A percentile compares a stretch with the other conserved stretches of the same genome.
Evolutionary conservation across 257 asterid genomes (phyloP).

Genomic region (Rehmannia glutinosa): DNA sequence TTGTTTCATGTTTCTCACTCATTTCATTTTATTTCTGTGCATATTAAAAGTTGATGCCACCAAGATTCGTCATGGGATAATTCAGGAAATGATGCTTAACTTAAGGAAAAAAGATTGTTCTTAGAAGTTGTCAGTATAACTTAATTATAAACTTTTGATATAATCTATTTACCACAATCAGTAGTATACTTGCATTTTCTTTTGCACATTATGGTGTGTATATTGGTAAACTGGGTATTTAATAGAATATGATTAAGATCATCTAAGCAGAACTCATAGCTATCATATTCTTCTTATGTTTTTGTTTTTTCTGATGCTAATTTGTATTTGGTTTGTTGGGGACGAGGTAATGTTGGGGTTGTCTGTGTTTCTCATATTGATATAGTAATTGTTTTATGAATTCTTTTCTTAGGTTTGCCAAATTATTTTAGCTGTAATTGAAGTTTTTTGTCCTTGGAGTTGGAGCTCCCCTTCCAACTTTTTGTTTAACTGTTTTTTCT

Average conservation of each 20-base stretch:
- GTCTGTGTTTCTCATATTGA: neutral
- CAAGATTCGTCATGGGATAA: neutral
- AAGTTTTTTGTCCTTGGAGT: neutral
- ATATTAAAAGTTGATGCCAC: neutral
- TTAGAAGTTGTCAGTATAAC: neutral
- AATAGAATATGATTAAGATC: neutral
- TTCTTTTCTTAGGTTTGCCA: neutral
- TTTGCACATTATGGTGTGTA: neutral
- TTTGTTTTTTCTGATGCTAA: neutral
- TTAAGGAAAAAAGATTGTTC: neutral
- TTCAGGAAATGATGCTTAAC: neutral
- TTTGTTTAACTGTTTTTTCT: neutral
- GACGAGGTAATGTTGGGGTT: neutral
- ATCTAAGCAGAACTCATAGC: neutral
- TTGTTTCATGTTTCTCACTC: too few relatives aligned
- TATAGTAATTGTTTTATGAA: neutral
- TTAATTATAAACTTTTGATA: neutral
- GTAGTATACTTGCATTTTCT: neutral
- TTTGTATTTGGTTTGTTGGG: neutral
- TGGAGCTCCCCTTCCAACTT: too few relatives aligned
- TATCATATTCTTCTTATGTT: neutral
- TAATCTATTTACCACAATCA: neutral
- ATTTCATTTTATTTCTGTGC: too few relatives aligned
- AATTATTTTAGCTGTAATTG: neutral
- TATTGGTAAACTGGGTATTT: neutral